Conservation (phyloP, 192 early-diverging fungal genomes). For the Coemansia sp. region DNA sequence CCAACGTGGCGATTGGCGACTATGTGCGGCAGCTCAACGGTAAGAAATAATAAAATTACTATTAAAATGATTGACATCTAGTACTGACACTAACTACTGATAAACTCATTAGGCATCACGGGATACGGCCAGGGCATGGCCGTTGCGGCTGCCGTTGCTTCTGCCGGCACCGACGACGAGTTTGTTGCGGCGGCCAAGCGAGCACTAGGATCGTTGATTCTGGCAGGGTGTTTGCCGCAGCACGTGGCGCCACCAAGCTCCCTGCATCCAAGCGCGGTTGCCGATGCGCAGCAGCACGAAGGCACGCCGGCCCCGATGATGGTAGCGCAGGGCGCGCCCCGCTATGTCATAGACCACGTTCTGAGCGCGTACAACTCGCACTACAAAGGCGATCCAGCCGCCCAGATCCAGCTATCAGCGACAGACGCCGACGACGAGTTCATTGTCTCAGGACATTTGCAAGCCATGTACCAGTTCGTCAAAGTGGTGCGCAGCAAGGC, state of each 20-base stretch:
- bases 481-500: constrained; percentile 73
- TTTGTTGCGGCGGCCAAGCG: constrained; percentile 71
- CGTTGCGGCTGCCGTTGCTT: constrained; percentile 77
- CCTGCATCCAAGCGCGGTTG: constrained; percentile 71
- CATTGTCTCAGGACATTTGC: constrained; percentile 74
- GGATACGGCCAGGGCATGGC: constrained; percentile 90
- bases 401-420: constrained; percentile 67
- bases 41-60: constrained; percentile 1
- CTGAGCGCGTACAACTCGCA: constrained; percentile 72
- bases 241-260: constrained; percentile 67
- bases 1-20: constrained; percentile 52
- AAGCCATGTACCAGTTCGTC: constrained; percentile 79
- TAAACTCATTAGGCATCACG: constrained; percentile 74
- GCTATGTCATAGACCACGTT: constrained; percentile 66
- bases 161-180: constrained; percentile 66
- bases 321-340: constrained; percentile 66
- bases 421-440: constrained; percentile 72
- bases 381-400: constrained; percentile 52
- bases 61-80: neutral
- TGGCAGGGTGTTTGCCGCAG: constrained; percentile 77
- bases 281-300: constrained; percentile 74
- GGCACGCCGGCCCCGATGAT: constrained; percentile 82
- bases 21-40: constrained; percentile 41
- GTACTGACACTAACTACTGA: constrained; percentile 1
- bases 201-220: constrained; percentile 76